Percentiles rank a stretch among this genome's conserved stretches.
phyloP scores from a whole-genome alignment of 192 early-diverging fungal species.

The Coemansia sp. region DNA sequence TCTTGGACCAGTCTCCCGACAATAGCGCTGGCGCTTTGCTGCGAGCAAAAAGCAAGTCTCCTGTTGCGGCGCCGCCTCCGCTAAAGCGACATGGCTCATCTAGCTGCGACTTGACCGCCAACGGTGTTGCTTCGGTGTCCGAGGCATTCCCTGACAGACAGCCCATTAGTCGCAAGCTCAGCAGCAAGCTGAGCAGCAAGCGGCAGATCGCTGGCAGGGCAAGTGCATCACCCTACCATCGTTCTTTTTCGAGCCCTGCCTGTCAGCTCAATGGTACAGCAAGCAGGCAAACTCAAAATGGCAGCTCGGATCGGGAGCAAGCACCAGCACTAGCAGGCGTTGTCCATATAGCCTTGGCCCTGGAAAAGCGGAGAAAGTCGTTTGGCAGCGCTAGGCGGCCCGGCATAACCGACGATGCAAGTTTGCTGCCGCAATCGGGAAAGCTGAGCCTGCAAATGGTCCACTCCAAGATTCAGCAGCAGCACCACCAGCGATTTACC shows the following conservation, averaged over 20 bases:
- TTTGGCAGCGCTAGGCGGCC: background rate
- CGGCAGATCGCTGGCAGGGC: slow-evolving; percentile 1
- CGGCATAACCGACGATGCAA: background rate
- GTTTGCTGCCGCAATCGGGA: background rate
- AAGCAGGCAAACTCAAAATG: background rate
- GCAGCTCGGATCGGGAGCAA: background rate
- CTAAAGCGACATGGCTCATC: slow-evolving; percentile 1
- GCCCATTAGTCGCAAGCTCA: slow-evolving; percentile 24
- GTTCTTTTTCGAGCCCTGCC: background rate
- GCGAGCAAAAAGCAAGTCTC: background rate
- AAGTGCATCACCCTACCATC: background rate
- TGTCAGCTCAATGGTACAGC: background rate
- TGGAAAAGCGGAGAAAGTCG: background rate
- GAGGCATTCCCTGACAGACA: slow-evolving; percentile 48
- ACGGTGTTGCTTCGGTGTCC: slow-evolving; percentile 17
- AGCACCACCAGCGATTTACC: background rate
- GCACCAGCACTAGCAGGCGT: background rate
- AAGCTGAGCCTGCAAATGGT: background rate
- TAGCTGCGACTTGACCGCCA: background rate
- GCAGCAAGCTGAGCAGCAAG: slow-evolving; percentile 6
- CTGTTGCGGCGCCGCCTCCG: background rate
- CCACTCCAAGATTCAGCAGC: background rate
- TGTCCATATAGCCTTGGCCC: background rate
- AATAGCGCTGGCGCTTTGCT: background rate
- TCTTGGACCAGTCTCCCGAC: background rate